A percentile compares a stretch with the other conserved stretches of the same genome.
These are phyloP conservation scores for Hypoxylon intermedium DNA, from an alignment of 495 filamentous ascomycete species.

Conservation along the genomic window DNA sequence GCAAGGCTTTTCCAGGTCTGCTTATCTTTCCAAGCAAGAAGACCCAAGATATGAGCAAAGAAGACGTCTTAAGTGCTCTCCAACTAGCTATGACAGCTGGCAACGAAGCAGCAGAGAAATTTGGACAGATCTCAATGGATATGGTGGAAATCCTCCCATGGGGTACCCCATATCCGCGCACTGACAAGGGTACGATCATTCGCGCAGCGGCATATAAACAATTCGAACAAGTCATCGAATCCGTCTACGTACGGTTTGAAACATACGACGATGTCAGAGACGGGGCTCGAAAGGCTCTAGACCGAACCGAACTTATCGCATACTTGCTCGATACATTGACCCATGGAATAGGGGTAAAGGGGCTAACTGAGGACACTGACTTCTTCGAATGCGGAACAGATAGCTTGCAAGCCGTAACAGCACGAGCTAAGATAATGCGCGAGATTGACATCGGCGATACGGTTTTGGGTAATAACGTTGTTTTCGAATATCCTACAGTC, in stretches of 20 bases:
- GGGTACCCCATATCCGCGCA: slow-evolving; percentile 51
- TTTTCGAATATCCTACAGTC: slow-evolving; percentile 56
- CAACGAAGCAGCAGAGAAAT: slow-evolving; percentile 58
- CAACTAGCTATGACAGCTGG: slow-evolving; percentile 59
- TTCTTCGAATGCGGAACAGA: slow-evolving; percentile 64
- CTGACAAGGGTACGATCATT: slow-evolving; percentile 63
- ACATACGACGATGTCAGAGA: slow-evolving; percentile 40
- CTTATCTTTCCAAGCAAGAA: slow-evolving; percentile 57
- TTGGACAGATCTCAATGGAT: slow-evolving; percentile 60
- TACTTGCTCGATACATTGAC: slow-evolving; percentile 49
- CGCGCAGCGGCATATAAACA: slow-evolving; percentile 58
- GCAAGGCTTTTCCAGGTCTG: slow-evolving; percentile 58
- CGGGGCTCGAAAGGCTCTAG: slow-evolving; percentile 34
- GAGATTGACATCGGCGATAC: slow-evolving; percentile 48
- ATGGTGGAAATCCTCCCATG: slow-evolving; percentile 56
- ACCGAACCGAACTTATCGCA: slow-evolving; percentile 45
- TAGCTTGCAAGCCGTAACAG: slow-evolving; percentile 60
- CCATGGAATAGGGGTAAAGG: slow-evolving; percentile 10
- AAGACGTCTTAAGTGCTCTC: slow-evolving; percentile 52
- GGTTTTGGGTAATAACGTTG: slow-evolving; percentile 54
- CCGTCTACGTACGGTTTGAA: slow-evolving; percentile 51
- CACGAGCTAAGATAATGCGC: slow-evolving; percentile 54
- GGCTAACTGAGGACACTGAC: slow-evolving; percentile 44
- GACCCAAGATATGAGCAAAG: slow-evolving; percentile 41
- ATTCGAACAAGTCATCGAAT: slow-evolving; percentile 58